Evolutionary conservation across 805 yeast species (phyloP), one percentile per base, ranked within the genome.

Genomic region (Suhomyces sp.): DNA sequence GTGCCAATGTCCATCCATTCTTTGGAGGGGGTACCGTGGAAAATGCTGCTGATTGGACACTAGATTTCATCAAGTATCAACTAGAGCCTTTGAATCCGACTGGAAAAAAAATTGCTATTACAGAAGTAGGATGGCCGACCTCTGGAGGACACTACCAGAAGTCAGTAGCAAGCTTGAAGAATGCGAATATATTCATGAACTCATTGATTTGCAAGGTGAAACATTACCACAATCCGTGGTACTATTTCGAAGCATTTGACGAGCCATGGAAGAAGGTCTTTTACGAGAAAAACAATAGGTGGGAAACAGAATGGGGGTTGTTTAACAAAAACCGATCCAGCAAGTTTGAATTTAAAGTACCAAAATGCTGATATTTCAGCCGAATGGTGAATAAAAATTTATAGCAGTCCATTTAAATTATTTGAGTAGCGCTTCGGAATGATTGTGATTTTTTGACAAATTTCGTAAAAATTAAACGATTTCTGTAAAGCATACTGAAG

Each of bases 251-350:
- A 60, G 90, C 88, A 0, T 85, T 83, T 67, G 89, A 86, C 68
- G 88, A 84, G 60, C 88, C 88, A 0, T 85, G 89, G 89, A 86
- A 85, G 57, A 63, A 68, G 46, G 64, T 81, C 0, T 84, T 79
- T 64, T 76, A 82, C 60, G 78, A 77, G 22, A 73, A 65, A 1
- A 74, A 72, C 2, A 72, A 75, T 29, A 67, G 66, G 51, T 85
- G 90, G 90, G 90, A 86, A 60, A 77, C 88, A 0, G 82, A 85
- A 57, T 86, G 90, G 90, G 92, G 90, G 0, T 54, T 86, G 7
- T 84, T 86, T 59, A 72, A 77, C 1, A 58, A 62, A 6, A 77
- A 82, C 50, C 66, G 89, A 49, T 64, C 69, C 40, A 56, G 81
- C 55, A 84, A 83, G 57, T 62, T 67, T 5, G 73, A 71, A 38